phyloP scores from a whole-genome alignment of 306 rosid genomes.

The Abrus precatorius region DNA sequence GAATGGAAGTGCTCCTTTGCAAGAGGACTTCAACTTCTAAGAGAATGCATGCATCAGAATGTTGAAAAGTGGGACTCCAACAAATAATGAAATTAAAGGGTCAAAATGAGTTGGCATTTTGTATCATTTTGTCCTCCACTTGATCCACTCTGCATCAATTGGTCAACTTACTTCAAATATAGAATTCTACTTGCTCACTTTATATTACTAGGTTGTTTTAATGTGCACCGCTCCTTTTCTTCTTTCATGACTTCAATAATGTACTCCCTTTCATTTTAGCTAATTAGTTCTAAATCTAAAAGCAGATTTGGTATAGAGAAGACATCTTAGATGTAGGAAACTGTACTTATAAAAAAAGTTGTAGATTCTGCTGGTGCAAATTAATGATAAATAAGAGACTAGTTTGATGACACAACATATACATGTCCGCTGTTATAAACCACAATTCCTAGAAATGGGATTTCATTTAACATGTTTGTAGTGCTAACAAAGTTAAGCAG shows the following conservation, averaged over 20 bases:
- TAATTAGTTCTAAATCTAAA: constrained; percentile 33
- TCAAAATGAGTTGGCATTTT: constrained; percentile 56
- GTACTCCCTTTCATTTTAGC: constrained; percentile 42
- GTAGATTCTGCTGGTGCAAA: constrained; percentile 6
- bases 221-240: constrained; percentile 46
- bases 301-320: constrained; percentile 24
- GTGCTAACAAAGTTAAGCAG: constrained; percentile 28
- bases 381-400: neutral
- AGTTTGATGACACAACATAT: neutral
- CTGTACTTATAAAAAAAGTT: neutral
- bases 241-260: constrained; percentile 45
- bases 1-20: neutral
- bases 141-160: constrained; percentile 41
- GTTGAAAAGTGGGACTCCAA: constrained; percentile 42
- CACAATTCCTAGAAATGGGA: constrained; percentile 14
- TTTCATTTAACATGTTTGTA: neutral
- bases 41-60: constrained; percentile 41
- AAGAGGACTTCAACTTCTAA: constrained; percentile 15
- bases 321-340: neutral
- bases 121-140: constrained; percentile 64
- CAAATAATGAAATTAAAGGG: constrained; percentile 45
- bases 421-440: constrained; percentile 8
- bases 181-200: constrained; percentile 40
- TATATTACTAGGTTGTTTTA: constrained; percentile 20
- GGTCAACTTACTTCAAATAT: constrained; percentile 53